Percentiles rank a stretch among this genome's conserved stretches.
Conservation (phyloP, 768 basidiomycete genomes). For the Boletus insuetus region DNA sequence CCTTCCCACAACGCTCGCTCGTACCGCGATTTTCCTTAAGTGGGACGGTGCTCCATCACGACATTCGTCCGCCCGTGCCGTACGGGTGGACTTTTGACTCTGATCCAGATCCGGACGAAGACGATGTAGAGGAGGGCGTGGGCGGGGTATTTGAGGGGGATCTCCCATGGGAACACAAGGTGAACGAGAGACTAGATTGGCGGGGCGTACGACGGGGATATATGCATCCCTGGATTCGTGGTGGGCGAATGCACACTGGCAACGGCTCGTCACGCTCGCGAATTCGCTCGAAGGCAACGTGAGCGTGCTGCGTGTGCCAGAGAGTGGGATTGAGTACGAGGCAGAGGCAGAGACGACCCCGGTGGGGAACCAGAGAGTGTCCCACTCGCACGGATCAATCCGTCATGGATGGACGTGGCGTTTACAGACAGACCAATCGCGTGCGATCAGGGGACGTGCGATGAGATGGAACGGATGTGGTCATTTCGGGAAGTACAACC, state of each 20-base stretch:
- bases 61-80: conserved; percentile 50
- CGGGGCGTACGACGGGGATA: conserved; percentile 73
- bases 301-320: conserved; percentile 33
- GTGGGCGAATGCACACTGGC: conserved; percentile 53
- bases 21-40: conserved; percentile 55
- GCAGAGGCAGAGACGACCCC: conserved; percentile 25
- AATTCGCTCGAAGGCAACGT: conserved; percentile 42
- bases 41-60: conserved; percentile 49
- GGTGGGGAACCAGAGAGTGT: conserved; percentile 34
- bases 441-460: conserved; percentile 43
- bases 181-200: conserved; percentile 64
- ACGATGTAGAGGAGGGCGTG: too few species aligned
- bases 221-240: conserved; percentile 32
- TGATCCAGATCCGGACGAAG: neutral
- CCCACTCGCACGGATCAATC: conserved; percentile 43
- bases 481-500: conserved; percentile 47
- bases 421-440: conserved; percentile 43
- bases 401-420: conserved; percentile 59
- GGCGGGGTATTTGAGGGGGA: conserved; percentile 40
- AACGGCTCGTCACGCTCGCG: conserved; percentile 42
- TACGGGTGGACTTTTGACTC: conserved; percentile 48
- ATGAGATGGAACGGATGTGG: conserved; percentile 43
- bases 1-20: conserved; percentile 39
- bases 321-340: conserved; percentile 11
- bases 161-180: conserved; percentile 62